These are phyloP conservation scores for Penicillium lagena DNA, from an alignment of 495 filamentous ascomycete species.

Conservation along the genomic window DNA sequence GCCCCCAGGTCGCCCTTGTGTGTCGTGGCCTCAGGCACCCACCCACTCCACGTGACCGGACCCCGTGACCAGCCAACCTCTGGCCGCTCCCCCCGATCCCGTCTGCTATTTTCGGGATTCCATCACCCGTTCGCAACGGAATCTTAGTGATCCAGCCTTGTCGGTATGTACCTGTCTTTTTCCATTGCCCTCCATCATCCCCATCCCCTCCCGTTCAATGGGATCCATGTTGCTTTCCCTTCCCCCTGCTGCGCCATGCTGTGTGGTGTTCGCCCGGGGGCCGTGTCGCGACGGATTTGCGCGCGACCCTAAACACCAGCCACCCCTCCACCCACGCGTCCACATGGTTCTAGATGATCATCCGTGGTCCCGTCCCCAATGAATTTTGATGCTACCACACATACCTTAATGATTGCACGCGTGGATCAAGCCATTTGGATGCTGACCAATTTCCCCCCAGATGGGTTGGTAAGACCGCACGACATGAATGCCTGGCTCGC, in stretches of 20 bases:
- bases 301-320: constrained; percentile 16
- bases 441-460: constrained; percentile 29
- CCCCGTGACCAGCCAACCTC: constrained; percentile 16
- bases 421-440: background rate
- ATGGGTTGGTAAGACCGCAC: constrained; percentile 51
- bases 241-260: background rate
- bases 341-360: constrained; percentile 1
- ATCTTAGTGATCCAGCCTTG: constrained; percentile 42
- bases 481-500: constrained; percentile 83
- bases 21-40: constrained; percentile 21
- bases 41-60: constrained; percentile 31
- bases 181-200: constrained; percentile 2
- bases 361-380: background rate
- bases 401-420: constrained; percentile 8
- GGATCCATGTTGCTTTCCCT: background rate
- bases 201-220: background rate
- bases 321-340: constrained; percentile 29
- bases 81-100: constrained; percentile 17
- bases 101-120: constrained; percentile 36
- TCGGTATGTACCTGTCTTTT: constrained; percentile 37
- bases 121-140: constrained; percentile 39
- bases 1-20: background rate
- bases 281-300: constrained; percentile 16
- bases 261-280: background rate
- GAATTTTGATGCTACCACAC: background rate